phyloP scores from a whole-genome alignment of 1,139 yeast genomes.

The Maudiozyma humilis region DNA sequence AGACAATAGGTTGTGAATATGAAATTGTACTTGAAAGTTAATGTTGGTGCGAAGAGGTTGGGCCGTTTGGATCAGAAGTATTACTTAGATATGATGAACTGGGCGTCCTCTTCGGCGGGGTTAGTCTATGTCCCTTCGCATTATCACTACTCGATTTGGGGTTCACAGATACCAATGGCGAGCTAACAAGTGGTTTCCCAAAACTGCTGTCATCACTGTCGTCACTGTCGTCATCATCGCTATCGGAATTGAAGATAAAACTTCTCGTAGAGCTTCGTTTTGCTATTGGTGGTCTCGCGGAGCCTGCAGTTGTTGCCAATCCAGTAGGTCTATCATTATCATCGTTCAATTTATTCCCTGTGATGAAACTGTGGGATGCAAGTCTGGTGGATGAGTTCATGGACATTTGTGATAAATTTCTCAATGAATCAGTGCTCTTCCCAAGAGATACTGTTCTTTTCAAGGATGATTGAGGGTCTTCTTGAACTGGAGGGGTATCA shows the following conservation, averaged over 20 bases:
- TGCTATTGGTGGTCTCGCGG: conserved; percentile 1
- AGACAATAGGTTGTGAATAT: too few species aligned
- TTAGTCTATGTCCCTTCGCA: conserved; percentile 3
- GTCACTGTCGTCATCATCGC: conserved; percentile 22
- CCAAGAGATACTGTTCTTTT: conserved; percentile 28
- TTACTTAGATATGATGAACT: conserved; percentile 6
- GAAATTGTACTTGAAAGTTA: neutral
- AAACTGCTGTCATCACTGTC: conserved; percentile 6
- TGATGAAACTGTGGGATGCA: conserved; percentile 25
- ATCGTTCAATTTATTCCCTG: conserved; percentile 20
- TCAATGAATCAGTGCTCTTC: conserved; percentile 22
- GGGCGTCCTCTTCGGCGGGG: conserved; percentile 8
- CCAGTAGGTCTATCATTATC: neutral
- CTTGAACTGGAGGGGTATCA: conserved; percentile 6
- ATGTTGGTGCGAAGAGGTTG: neutral
- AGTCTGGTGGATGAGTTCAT: conserved; percentile 7
- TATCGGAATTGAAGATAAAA: conserved; percentile 28
- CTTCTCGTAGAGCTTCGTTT: conserved; percentile 20
- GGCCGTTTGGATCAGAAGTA: neutral
- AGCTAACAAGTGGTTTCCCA: conserved; percentile 2
- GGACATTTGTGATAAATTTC: conserved; percentile 16
- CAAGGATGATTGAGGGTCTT: conserved; percentile 13
- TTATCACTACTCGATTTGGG: neutral
- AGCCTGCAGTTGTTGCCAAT: neutral
- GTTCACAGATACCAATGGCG: neutral